Evolutionary conservation across 228 moss, liverwort and hornwort genomes (phyloP).

Genomic region (Sphagnum fallax): DNA sequence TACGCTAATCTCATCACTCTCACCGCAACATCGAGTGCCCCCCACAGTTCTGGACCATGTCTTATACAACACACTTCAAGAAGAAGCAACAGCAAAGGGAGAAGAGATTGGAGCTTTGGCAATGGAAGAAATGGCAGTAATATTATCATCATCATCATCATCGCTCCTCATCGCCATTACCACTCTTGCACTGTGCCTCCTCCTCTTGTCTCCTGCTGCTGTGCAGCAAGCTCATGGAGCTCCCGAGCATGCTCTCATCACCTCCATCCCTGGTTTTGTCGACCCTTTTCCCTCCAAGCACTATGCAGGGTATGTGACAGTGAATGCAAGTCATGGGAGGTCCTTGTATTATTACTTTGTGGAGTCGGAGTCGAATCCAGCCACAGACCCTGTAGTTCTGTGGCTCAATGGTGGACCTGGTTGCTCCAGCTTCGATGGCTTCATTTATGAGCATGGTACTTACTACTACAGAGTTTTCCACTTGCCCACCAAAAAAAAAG

Average conservation of each 20-base stretch:
- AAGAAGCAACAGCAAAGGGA: too few species aligned
- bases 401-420: constrained; percentile 99
- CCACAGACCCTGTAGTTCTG: constrained; percentile 70
- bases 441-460: constrained; percentile 85
- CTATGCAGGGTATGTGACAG: constrained; percentile 57
- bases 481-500: too few species aligned
- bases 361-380: constrained; percentile 58
- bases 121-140: too few species aligned
- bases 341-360: constrained; percentile 74
- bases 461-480: too few species aligned
- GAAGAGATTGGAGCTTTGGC: too few species aligned
- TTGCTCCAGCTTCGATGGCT: constrained; percentile 99
- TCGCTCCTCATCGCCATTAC: too few species aligned
- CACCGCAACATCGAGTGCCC: too few species aligned
- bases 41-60: too few species aligned
- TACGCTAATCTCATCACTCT: too few species aligned
- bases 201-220: background rate
- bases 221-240: constrained; percentile 10
- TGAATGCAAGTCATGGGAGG: constrained; percentile 39
- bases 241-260: constrained; percentile 17
- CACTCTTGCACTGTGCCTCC: too few species aligned
- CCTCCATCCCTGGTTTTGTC: constrained; percentile 34
- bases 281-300: constrained; percentile 41
- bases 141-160: too few species aligned
- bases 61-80: too few species aligned